Evolutionary conservation across 257 asterid species (phyloP).

Genomic region (Catharanthus roseus): DNA sequence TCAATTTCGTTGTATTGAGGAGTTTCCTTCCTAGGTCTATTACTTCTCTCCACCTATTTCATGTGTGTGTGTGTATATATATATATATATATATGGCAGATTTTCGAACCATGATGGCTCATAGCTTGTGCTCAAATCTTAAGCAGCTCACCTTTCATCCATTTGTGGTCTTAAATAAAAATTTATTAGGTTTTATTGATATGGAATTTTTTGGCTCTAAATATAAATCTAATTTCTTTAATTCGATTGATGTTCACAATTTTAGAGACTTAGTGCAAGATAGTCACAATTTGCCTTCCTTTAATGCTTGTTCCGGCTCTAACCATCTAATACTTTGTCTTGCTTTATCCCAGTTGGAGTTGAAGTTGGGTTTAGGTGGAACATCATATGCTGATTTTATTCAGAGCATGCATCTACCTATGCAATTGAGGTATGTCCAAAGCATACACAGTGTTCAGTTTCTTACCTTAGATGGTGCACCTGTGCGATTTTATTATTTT

Average conservation of each 20-base stretch:
- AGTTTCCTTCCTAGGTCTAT: too few species aligned
- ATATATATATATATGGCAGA: too few species aligned
- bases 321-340: conserved; percentile 13
- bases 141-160: background rate
- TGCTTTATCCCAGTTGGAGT: conserved; percentile 60
- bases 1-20: too few species aligned
- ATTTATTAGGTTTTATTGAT: background rate
- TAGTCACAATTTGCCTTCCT: background rate
- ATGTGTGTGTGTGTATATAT: too few species aligned
- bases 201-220: background rate
- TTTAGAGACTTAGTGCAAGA: background rate
- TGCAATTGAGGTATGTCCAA: conserved; percentile 73
- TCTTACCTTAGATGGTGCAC: conserved; percentile 2
- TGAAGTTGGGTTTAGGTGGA: conserved; percentile 89
- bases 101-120: background rate
- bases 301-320: conserved; percentile 5
- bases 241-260: background rate
- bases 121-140: background rate
- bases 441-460: background rate
- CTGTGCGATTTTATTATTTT: background rate
- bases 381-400: conserved; percentile 93
- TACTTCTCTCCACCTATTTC: too few species aligned
- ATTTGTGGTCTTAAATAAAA: background rate
- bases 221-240: background rate
- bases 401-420: conserved; percentile 73